Evolutionary conservation across 2,329 filamentous ascomycete genomes (phyloP).

Genomic region (Clonostachys sp.): DNA sequence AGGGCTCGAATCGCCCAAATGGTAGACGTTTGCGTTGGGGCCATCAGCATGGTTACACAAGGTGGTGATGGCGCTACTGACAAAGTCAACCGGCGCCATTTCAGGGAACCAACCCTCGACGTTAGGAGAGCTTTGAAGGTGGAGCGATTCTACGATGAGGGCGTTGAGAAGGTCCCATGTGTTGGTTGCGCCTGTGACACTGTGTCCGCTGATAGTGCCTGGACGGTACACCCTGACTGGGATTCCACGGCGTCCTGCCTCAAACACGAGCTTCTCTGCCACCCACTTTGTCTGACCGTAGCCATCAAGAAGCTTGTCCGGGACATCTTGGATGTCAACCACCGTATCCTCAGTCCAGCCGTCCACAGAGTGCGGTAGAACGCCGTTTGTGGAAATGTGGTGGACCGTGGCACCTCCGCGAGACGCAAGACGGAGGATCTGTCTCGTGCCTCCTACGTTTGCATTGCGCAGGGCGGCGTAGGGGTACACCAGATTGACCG

Average conservation of each 20-base stretch:
- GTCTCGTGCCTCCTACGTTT: constrained; percentile 75
- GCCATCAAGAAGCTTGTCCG: constrained; percentile 64
- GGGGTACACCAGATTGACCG: constrained; percentile 77
- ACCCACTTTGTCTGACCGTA: constrained; percentile 83
- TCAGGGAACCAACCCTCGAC: constrained; percentile 74
- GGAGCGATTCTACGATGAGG: constrained; percentile 71
- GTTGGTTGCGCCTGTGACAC: constrained; percentile 69
- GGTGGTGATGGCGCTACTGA: constrained; percentile 68
- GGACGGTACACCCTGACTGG: constrained; percentile 68
- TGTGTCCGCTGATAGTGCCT: constrained; percentile 77
- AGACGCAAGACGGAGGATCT: constrained; percentile 68
- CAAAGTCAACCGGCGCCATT: constrained; percentile 82
- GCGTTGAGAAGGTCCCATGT: constrained; percentile 75
- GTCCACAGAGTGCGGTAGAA: constrained; percentile 64
- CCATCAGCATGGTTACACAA: constrained; percentile 60
- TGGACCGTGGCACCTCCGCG: constrained; percentile 67
- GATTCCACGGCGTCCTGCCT: constrained; percentile 64
- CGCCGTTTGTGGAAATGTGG: constrained; percentile 77
- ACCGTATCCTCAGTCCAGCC: constrained; percentile 70
- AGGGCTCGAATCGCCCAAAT: constrained; percentile 69
- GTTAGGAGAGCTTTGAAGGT: constrained; percentile 65
- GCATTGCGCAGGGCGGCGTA: constrained; percentile 71
- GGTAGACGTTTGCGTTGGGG: constrained; percentile 66
- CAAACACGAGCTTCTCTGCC: constrained; percentile 68
- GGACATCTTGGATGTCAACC: constrained; percentile 63